These are phyloP conservation scores for Dothiorella sarmentorum DNA, from an alignment of 2,329 filamentous ascomycete species.

Conservation along the genomic window DNA sequence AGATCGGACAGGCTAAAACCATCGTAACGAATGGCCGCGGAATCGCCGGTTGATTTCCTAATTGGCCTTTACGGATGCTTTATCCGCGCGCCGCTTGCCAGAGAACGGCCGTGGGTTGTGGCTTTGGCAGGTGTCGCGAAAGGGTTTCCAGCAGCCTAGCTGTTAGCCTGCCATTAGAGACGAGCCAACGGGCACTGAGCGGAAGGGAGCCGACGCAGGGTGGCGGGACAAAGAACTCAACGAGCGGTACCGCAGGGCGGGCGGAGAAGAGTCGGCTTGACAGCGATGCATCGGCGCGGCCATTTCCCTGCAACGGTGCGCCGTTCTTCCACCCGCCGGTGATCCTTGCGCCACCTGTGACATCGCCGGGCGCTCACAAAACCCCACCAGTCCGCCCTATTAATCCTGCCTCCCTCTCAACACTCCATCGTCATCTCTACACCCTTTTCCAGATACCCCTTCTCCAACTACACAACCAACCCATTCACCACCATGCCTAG, in stretches of 20 bases:
- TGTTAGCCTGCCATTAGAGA: no score
- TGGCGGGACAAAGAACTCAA: not conserved
- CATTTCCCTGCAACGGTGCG: constrained; percentile 13
- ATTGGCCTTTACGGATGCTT: not conserved
- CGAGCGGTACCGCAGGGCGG: no score
- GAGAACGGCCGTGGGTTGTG: not conserved
- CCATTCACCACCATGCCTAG: constrained; percentile 61
- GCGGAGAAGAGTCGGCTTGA: constrained; percentile 13
- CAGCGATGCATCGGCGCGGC: not conserved
- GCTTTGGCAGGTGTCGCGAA: constrained; percentile 8
- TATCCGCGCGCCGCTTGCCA: constrained; percentile 10
- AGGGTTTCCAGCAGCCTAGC: constrained; percentile 12
- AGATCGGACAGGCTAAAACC: not conserved
- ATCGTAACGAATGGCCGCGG: constrained; percentile 5
- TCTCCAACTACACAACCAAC: not conserved
- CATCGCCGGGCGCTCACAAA: constrained; percentile 14
- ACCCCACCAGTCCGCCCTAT: constrained; percentile 17
- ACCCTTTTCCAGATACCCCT: constrained; percentile 4
- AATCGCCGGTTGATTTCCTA: constrained; percentile 5
- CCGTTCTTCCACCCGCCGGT: constrained; percentile 9
- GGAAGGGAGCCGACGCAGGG: not conserved
- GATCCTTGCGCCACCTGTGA: constrained; percentile 15
- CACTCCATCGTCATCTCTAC: constrained; percentile 1
- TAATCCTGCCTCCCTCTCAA: constrained; percentile 4
- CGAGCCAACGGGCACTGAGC: not conserved